phyloP scores from a whole-genome alignment of 108 stramenopile genomes.

The Mayamaea pseudoterrestris region DNA sequence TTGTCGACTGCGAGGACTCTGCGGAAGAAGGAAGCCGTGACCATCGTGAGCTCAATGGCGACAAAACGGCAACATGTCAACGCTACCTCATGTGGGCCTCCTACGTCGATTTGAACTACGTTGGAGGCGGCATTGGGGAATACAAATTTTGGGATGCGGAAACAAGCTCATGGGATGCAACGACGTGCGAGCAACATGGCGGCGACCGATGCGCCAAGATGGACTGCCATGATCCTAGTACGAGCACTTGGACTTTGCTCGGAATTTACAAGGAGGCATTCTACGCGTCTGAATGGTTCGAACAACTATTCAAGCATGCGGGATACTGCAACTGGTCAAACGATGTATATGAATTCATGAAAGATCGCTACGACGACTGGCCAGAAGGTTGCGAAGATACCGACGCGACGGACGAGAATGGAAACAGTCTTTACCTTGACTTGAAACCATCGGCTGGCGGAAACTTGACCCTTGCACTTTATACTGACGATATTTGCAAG shows the following conservation, averaged over 20 bases:
- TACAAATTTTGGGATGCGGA: conserved; percentile 31
- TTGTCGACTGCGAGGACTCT: conserved; percentile 37
- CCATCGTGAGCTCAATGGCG: conserved; percentile 10
- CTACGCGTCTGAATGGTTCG: conserved; percentile 38
- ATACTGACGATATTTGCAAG: conserved; percentile 34
- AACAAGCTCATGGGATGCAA: conserved; percentile 22
- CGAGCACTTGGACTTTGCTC: conserved; percentile 22
- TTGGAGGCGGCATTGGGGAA: conserved; percentile 57
- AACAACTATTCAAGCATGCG: conserved; percentile 56
- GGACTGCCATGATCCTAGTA: conserved; percentile 40
- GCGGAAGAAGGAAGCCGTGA: conserved; percentile 8
- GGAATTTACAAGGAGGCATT: conserved; percentile 48
- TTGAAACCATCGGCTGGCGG: conserved; percentile 33
- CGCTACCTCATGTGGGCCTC: conserved; percentile 60
- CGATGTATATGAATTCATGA: conserved; percentile 42
- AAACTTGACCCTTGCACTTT: conserved; percentile 28
- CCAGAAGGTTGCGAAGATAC: conserved; percentile 14
- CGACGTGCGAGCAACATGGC: conserved; percentile 17
- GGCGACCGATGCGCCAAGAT: conserved; percentile 33
- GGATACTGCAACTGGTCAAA: conserved; percentile 48
- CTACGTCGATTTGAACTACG: conserved; percentile 46
- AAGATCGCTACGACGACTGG: conserved; percentile 13
- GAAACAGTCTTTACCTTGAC: conserved; percentile 39
- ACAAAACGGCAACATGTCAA: conserved; percentile 21
- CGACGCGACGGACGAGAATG: background rate